Evolutionary conservation across 345 rosid species (phyloP).

Genomic region (Noccaea caerulescens): DNA sequence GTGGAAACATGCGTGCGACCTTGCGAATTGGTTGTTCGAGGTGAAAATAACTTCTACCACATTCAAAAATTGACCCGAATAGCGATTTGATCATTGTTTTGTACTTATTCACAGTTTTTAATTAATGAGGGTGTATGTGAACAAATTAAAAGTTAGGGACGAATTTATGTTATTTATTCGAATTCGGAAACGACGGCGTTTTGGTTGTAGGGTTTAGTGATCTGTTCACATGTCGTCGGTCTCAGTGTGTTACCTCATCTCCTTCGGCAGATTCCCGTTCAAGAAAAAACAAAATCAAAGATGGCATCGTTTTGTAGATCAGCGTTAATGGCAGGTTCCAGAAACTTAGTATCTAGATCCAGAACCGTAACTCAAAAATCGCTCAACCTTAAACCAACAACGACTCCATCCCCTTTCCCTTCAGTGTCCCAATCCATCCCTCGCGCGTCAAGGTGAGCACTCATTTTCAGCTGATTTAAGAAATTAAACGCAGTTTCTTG

Average conservation of each 20-base stretch:
- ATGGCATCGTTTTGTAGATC: conserved; percentile 53
- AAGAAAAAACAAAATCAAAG: conserved; percentile 1
- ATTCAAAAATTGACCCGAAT: no score
- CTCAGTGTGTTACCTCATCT: neutral
- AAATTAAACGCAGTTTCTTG: neutral
- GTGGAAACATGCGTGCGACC: no score
- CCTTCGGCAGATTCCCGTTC: neutral
- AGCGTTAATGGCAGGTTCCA: conserved; percentile 41
- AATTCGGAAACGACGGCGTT: neutral
- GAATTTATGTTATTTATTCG: neutral
- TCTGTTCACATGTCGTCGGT: conserved; percentile 7
- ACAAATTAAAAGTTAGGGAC: neutral
- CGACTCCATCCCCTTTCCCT: conserved; percentile 49
- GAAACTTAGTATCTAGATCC: conserved; percentile 41
- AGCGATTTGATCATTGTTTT: no score
- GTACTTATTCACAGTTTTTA: neutral
- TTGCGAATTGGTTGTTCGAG: no score
- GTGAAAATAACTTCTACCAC: no score
- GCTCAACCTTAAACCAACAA: conserved; percentile 40
- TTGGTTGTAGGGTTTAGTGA: conserved; percentile 31
- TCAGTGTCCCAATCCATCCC: conserved; percentile 49
- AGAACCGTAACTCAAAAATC: conserved; percentile 38
- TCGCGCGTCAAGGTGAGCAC: conserved; percentile 47
- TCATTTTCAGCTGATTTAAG: neutral
- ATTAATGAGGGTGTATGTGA: neutral